Conservation (phyloP, 75 land plant species). For the Selaginella tamariscina region DNA sequence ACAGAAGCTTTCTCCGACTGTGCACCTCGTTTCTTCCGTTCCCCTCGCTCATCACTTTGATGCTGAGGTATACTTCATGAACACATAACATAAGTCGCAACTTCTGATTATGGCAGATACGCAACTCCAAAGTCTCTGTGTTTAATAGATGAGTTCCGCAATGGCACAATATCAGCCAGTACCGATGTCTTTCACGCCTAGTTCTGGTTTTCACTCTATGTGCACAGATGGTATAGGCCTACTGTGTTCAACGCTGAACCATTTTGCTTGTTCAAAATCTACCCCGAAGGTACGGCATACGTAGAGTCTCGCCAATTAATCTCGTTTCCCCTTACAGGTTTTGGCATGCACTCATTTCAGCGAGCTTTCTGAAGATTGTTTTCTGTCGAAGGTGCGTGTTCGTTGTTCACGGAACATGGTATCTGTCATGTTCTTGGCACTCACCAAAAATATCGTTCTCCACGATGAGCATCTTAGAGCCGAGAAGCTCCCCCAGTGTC, state of each 20-base stretch:
- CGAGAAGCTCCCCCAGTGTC: slow-evolving; percentile 38
- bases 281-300: slow-evolving; percentile 60
- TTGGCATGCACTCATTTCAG: slow-evolving; percentile 81
- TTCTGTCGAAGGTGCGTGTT: slow-evolving; percentile 42
- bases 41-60: no score
- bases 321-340: slow-evolving; percentile 36
- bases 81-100: no score
- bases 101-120: slow-evolving; percentile 41
- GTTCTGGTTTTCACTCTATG: background rate
- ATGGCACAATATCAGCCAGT: slow-evolving; percentile 93
- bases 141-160: slow-evolving; percentile 93
- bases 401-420: background rate
- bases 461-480: slow-evolving; percentile 78
- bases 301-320: background rate
- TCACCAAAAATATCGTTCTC: slow-evolving; percentile 49
- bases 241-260: slow-evolving; percentile 60
- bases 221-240: slow-evolving; percentile 88
- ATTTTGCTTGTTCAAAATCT: slow-evolving; percentile 41
- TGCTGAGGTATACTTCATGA: no score
- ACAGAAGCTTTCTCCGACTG: no score
- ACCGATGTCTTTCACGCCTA: no score
- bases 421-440: slow-evolving; percentile 25
- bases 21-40: no score
- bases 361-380: slow-evolving; percentile 55
- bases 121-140: slow-evolving; percentile 81